These are phyloP conservation scores for Calocera viscosa DNA, from an alignment of 768 basidiomycete species.

Conservation along the genomic window DNA sequence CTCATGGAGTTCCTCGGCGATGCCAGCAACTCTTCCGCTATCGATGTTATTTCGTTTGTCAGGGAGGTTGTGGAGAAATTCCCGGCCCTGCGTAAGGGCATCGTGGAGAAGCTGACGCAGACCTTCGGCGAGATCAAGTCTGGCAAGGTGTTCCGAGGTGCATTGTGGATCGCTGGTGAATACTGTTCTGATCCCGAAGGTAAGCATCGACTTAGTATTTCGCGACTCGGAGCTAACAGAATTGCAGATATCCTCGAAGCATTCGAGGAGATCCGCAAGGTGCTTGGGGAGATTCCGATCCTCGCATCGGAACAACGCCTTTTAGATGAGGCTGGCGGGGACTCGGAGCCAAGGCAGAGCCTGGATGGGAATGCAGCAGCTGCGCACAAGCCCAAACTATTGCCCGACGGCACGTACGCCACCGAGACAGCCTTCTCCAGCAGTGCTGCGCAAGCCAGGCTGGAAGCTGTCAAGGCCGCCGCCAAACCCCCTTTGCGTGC, in stretches of 20 bases:
- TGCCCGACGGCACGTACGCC: conserved; percentile 95
- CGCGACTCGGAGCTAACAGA: conserved; percentile 9
- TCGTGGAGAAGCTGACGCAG: conserved; percentile 71
- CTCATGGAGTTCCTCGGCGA: conserved; percentile 92
- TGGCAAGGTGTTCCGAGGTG: conserved; percentile 90
- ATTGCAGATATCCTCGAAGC: conserved; percentile 50
- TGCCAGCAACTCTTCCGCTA: conserved; percentile 84
- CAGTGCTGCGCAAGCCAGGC: conserved; percentile 37
- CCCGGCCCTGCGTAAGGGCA: conserved; percentile 66
- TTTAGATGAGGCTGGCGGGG: conserved; percentile 60
- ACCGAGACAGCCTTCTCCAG: conserved; percentile 81
- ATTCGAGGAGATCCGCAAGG: conserved; percentile 67
- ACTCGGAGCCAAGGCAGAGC: conserved; percentile 26
- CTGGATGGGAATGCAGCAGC: conserved; percentile 31
- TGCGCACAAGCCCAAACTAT: conserved; percentile 55
- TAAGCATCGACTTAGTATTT: conserved; percentile 16
- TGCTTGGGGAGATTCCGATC: conserved; percentile 95
- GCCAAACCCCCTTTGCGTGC: conserved; percentile 85
- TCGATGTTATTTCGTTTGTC: conserved; percentile 86
- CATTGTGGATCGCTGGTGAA: conserved; percentile 98
- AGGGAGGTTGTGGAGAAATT: conserved; percentile 97
- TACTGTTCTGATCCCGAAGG: conserved; percentile 52
- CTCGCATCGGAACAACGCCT: conserved; percentile 75
- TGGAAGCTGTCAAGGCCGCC: conserved; percentile 76
- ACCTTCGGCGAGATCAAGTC: conserved; percentile 83